Evolutionary conservation across 2,329 filamentous ascomycete genomes (phyloP).

Genomic region (Didymella sp.): DNA sequence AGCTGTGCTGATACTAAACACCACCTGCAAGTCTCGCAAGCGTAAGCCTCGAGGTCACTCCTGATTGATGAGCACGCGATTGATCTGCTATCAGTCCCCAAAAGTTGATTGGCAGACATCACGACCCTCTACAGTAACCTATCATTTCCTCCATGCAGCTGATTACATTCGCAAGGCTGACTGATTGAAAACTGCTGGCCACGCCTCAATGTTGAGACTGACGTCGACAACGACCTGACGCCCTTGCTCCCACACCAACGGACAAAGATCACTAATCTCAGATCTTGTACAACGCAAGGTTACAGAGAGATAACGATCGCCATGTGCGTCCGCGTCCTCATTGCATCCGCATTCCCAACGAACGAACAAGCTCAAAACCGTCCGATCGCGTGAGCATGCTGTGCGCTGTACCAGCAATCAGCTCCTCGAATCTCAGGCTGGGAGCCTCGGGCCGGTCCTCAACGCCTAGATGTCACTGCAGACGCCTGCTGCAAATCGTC

Average conservation of each 20-base stretch:
- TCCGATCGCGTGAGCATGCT: constrained; percentile 2
- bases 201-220: not conserved
- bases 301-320: constrained; percentile 4
- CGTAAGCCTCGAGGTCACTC: not conserved
- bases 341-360: not conserved
- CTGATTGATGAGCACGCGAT: not conserved
- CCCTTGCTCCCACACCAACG: not conserved
- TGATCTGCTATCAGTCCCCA: not conserved
- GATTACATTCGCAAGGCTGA: not conserved
- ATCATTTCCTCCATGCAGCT: not conserved
- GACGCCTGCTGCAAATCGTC: not conserved
- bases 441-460: not conserved
- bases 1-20: not conserved
- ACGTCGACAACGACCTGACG: not conserved
- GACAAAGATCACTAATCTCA: constrained; percentile 2
- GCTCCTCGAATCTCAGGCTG: not conserved
- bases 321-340: constrained; percentile 1
- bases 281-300: constrained; percentile 9
- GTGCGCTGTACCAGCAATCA: not conserved
- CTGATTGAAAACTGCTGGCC: not conserved
- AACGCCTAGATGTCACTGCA: not conserved
- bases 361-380: not conserved
- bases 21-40: not conserved
- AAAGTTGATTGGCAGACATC: not conserved
- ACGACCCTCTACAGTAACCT: not conserved